Base-by-base conservation (phyloP, 2,329 filamentous ascomycete genomes). In the Zymoseptoria brevis region DNA sequence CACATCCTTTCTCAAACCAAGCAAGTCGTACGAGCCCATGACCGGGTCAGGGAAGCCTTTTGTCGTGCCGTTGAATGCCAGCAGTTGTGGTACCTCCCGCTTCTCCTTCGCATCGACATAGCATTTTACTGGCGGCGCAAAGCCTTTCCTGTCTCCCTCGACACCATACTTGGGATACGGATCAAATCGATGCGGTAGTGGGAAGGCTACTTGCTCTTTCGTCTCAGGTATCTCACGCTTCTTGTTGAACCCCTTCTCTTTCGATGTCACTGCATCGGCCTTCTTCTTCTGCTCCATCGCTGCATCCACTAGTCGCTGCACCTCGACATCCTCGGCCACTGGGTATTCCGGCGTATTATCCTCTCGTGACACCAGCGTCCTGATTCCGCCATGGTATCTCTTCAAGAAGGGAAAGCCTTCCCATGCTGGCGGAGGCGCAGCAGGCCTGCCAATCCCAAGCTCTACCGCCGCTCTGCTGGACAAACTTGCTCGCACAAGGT, bases 351-450 rank as follows among this genome's bases (percentile, higher is more conserved):
- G 87, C 8, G 81, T 77, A 65, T 92, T 93, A 53, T 89, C 78
- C 13, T 80, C 73, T 24, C 85, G 76, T 0, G 84, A 75, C 0
- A 89, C 83, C 62, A 99, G 71, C 0, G 83, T 87, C 64, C 87
- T 81, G 60, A 99, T 81, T 0, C 94, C 94, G 13, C 91, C 93
- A 72, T 96, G 94, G 72, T 96, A 99, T 63, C 92, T 83, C 61
- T 87, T 87, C 62, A 99, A 74, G 69, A 96, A 95, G 0, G 86
- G 84, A 71, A 96, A 97, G 8, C 82, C 83, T 72, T 96, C 89
- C 91, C 92, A 97, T n/a, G 83, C 75, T 0, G 86, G 84, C 11
- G 89, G 88, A 19, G 85, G 83, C 0, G 84, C 80, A 11, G 81
- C 81, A 64, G 85, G 84, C 30, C 69, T 67, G 41, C 67, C 64